phyloP scores from a whole-genome alignment of 2,329 filamentous ascomycete genomes.

The Colletotrichum sansevieriae region DNA sequence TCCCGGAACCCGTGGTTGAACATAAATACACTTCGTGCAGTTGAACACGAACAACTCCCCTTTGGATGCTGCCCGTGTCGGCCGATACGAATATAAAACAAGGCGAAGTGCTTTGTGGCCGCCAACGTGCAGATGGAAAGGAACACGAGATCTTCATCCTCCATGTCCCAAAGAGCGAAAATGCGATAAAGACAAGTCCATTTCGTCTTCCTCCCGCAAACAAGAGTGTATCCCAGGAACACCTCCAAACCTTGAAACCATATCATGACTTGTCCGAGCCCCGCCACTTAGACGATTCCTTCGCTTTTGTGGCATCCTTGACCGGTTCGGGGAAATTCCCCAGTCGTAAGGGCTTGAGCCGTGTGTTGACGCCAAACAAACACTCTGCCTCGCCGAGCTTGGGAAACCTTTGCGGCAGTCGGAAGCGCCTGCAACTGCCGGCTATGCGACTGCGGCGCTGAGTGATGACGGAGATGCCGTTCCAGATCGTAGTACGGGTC shows the following conservation, averaged over 20 bases:
- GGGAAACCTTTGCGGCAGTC: too few relatives aligned
- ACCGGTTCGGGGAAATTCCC: constrained; percentile 6
- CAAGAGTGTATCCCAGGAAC: constrained; percentile 2
- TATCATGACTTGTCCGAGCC: constrained; percentile 5
- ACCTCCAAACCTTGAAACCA: constrained; percentile 20
- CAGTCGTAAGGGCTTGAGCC: constrained; percentile 14
- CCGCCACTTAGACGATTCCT: neutral
- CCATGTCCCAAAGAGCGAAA: constrained; percentile 8
- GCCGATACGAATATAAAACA: constrained; percentile 32
- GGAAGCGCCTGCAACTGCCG: neutral
- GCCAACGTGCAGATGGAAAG: constrained; percentile 15
- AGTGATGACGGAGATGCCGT: neutral
- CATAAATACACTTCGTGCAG: constrained; percentile 11
- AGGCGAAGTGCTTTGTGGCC: constrained; percentile 18
- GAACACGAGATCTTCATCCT: constrained; percentile 13
- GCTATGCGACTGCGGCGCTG: neutral
- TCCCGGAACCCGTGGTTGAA: constrained; percentile 4
- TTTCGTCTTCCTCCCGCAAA: neutral
- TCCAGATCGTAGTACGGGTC: too few relatives aligned
- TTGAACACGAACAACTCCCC: constrained; percentile 15
- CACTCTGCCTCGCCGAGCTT: too few relatives aligned
- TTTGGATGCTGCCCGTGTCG: constrained; percentile 24
- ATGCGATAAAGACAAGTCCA: neutral
- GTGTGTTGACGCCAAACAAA: neutral
- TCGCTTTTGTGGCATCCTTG: constrained; percentile 19